Percentiles rank a stretch among this genome's conserved stretches.
Evolutionary conservation across 164 flowering plant species (phyloP).

Genomic region (Buxus sempervirens): DNA sequence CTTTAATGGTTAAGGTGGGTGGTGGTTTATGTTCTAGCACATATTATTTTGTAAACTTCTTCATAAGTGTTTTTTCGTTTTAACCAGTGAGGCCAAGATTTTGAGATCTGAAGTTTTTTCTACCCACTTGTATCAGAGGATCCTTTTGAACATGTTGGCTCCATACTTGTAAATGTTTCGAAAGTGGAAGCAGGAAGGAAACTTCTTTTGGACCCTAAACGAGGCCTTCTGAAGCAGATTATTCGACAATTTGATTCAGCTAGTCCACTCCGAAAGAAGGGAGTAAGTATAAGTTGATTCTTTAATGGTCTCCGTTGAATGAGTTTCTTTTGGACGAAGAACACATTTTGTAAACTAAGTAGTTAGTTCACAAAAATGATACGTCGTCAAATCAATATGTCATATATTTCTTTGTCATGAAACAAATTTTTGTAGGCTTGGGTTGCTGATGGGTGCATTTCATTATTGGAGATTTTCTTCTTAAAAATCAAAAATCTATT

Average conservation of each 20-base stretch:
- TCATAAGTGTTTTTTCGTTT: not conserved
- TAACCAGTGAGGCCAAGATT: not conserved
- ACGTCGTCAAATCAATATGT: not conserved
- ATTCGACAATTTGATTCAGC: conserved; percentile 82
- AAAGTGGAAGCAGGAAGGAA: conserved; percentile 70
- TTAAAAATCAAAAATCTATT: not conserved
- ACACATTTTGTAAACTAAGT: not conserved
- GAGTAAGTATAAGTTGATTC: conserved; percentile 45
- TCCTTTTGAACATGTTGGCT: conserved; percentile 89
- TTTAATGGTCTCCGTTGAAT: not conserved
- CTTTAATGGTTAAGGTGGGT: not conserved
- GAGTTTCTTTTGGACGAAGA: not conserved
- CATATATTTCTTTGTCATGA: not conserved
- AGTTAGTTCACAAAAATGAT: not conserved
- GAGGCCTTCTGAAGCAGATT: conserved; percentile 81
- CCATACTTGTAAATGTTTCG: conserved; percentile 84
- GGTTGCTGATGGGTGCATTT: not conserved
- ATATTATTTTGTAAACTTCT: not conserved
- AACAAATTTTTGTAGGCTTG: no score
- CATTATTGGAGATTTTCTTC: not conserved
- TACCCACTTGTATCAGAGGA: conserved; percentile 49
- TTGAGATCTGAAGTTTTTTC: not conserved
- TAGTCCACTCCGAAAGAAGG: conserved; percentile 69
- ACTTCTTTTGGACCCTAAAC: conserved; percentile 69
- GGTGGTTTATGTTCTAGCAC: not conserved